Conservation (phyloP, 352 stramenopile species). For the Globisporangium paddicum region DNA sequence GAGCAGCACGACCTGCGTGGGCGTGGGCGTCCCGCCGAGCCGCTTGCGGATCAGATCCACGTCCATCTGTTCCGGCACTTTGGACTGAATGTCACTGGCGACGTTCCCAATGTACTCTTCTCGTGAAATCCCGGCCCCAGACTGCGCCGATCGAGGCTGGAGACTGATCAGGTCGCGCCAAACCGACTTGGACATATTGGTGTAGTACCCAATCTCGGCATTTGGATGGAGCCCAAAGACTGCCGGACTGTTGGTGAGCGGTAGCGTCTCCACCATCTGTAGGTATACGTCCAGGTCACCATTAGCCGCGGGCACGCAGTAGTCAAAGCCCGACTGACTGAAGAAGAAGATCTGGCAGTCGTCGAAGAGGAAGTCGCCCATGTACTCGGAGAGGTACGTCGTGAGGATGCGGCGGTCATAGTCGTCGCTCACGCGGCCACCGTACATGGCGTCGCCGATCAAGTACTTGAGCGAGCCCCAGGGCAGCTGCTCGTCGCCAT, state of each 20-base stretch:
- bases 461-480: constrained; percentile 95
- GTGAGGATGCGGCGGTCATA: constrained; percentile 94
- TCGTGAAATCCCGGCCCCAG: constrained; percentile 75
- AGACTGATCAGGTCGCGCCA: constrained; percentile 92
- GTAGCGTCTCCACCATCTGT: constrained; percentile 84
- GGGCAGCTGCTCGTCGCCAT: constrained; percentile 90
- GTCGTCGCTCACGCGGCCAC: constrained; percentile 93
- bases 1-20: constrained; percentile 91
- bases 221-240: constrained; percentile 96
- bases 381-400: constrained; percentile 94
- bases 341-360: constrained; percentile 94
- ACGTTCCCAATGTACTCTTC: constrained; percentile 92
- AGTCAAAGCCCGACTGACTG: constrained; percentile 91
- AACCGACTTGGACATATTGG: constrained; percentile 92
- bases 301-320: constrained; percentile 57
- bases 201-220: constrained; percentile 96
- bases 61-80: constrained; percentile 87
- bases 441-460: constrained; percentile 97
- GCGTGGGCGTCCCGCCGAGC: constrained; percentile 65
- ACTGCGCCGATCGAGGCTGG: constrained; percentile 83
- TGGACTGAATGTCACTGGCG: constrained; percentile 88
- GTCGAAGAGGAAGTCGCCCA: constrained; percentile 97
- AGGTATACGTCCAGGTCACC: constrained; percentile 78
- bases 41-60: constrained; percentile 86
- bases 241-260: constrained; percentile 91